phyloP scores from a whole-genome alignment of 2,329 filamentous ascomycete species.

The Claviceps capensis region DNA sequence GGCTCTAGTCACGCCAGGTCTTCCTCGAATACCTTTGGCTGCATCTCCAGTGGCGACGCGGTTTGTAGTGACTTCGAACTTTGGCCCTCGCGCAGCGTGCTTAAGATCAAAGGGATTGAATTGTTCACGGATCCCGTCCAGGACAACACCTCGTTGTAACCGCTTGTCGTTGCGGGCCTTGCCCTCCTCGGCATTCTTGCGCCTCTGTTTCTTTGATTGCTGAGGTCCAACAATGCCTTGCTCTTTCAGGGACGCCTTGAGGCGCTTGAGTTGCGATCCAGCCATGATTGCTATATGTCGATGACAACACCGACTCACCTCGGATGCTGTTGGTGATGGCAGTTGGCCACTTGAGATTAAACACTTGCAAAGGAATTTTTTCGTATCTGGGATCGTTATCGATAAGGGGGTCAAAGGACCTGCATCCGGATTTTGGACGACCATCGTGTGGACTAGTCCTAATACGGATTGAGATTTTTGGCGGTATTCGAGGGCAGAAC shows the following conservation, averaged over 20 bases:
- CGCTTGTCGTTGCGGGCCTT: constrained; percentile 57
- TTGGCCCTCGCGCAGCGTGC: constrained; percentile 59
- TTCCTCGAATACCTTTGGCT: constrained; percentile 48
- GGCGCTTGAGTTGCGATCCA: constrained; percentile 88
- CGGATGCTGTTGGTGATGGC: constrained; percentile 6
- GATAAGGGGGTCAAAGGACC: constrained; percentile 5
- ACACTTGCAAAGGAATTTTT: background rate
- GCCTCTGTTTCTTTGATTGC: constrained; percentile 89
- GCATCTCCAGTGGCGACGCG: constrained; percentile 38
- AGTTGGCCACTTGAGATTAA: background rate
- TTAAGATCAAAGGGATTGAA: constrained; percentile 98
- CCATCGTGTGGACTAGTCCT: background rate
- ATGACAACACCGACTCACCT: constrained; percentile 1
- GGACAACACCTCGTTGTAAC: constrained; percentile 59
- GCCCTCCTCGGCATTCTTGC: constrained; percentile 54
- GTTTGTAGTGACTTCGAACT: constrained; percentile 71
- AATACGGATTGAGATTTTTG: constrained; percentile 5
- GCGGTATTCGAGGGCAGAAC: constrained; percentile 13
- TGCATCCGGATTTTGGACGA: background rate
- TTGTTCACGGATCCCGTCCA: constrained; percentile 79
- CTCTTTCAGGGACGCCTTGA: constrained; percentile 81
- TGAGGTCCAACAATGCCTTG: constrained; percentile 84
- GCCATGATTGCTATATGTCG: constrained; percentile 48
- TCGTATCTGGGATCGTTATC: constrained; percentile 4
- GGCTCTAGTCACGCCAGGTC: constrained; percentile 75